Conservation (phyloP, 257 asterid genomes). For the Gardenia jasminoides region DNA sequence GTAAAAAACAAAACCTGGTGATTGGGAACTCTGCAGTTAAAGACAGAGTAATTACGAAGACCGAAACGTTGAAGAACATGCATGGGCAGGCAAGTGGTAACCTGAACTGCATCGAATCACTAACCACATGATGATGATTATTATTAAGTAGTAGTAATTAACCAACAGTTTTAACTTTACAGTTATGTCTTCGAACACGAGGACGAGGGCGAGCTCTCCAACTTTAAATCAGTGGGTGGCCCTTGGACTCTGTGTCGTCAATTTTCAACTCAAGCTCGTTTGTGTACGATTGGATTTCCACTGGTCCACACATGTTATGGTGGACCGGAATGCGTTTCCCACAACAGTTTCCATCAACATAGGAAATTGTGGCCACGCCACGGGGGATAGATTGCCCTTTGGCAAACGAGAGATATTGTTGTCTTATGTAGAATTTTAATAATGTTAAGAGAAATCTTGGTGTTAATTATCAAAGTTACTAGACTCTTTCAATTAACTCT, state of each 20-base stretch:
- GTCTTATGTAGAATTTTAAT: too few species aligned
- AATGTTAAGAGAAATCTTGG: too few species aligned
- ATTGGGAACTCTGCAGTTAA: constrained; percentile 16
- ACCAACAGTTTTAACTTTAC: constrained; percentile 26
- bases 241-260: constrained; percentile 16
- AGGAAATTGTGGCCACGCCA: constrained; percentile 14
- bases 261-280: constrained; percentile 1
- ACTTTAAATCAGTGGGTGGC: constrained; percentile 22
- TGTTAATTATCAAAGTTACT: too few species aligned
- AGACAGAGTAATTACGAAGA: constrained; percentile 7
- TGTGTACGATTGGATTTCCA: background rate
- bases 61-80: constrained; percentile 31
- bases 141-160: background rate
- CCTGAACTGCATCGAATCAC: constrained; percentile 26
- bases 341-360: constrained; percentile 22
- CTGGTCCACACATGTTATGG: constrained; percentile 9
- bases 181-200: constrained; percentile 50
- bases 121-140: constrained; percentile 18
- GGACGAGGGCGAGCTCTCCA: constrained; percentile 63
- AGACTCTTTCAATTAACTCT: too few species aligned
- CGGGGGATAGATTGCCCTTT: too few species aligned
- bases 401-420: too few species aligned
- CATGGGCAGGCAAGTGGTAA: constrained; percentile 28
- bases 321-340: constrained; percentile 3
- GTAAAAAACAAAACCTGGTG: constrained; percentile 13